Conservation (phyloP, 305 asterid species). For the Fraxinus angustifolia region DNA sequence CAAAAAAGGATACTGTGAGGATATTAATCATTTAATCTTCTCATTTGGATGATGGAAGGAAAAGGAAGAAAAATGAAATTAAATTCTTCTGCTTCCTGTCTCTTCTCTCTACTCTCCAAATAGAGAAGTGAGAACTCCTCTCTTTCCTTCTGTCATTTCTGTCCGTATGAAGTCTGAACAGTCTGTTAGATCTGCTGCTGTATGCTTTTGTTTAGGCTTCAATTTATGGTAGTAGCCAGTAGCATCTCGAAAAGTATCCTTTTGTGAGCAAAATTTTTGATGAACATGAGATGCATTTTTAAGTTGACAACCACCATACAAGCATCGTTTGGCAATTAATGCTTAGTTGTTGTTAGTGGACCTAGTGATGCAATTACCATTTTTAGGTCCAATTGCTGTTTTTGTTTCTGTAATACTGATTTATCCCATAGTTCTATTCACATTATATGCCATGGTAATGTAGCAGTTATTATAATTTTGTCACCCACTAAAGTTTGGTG, state of each 20-base stretch:
- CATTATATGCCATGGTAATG: background rate
- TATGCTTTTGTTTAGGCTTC: slow-evolving; percentile 5
- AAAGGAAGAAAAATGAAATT: background rate
- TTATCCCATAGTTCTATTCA: background rate
- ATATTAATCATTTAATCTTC: background rate
- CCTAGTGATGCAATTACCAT: slow-evolving; percentile 8
- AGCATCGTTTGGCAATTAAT: background rate
- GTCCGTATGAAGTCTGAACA: background rate
- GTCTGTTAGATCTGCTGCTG: slow-evolving; percentile 8
- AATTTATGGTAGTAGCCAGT: slow-evolving; percentile 1
- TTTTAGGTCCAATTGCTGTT: background rate
- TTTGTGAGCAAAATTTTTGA: background rate
- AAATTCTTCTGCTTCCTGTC: background rate
- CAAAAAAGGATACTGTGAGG: background rate
- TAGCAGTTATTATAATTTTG: background rate
- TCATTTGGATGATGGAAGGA: background rate
- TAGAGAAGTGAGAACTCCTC: background rate
- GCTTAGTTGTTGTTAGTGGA: background rate
- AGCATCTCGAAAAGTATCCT: background rate
- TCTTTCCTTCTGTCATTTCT: background rate
- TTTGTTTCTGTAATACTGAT: background rate
- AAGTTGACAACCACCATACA: slow-evolving; percentile 13
- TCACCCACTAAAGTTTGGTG: background rate
- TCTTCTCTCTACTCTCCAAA: background rate
- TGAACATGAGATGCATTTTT: background rate